Conservation (phyloP, 1,284 basidiomycete species). For the Entoloma clypeatum region DNA sequence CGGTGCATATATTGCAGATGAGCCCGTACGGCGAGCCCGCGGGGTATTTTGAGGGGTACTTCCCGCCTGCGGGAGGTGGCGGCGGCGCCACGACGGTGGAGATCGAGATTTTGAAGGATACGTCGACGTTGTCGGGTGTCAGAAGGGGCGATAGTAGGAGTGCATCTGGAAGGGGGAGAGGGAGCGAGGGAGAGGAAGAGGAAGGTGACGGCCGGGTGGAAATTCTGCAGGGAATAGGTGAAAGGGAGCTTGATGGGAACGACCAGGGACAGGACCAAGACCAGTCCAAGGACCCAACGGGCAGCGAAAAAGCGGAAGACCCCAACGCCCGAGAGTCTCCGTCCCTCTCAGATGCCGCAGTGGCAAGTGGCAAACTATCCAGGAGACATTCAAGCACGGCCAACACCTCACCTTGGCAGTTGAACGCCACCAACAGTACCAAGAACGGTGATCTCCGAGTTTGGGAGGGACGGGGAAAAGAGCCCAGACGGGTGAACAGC, state of each 20-base stretch:
- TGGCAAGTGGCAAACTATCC: neutral
- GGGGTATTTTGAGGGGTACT: constrained; percentile 38
- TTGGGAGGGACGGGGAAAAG: constrained; percentile 14
- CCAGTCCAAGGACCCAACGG: no score
- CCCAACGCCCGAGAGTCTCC: no score
- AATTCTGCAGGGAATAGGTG: neutral
- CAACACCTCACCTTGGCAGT: constrained; percentile 9
- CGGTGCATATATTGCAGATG: constrained; percentile 39
- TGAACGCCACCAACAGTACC: constrained; percentile 1
- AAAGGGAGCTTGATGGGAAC: constrained; percentile 2
- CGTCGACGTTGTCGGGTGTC: constrained; percentile 6
- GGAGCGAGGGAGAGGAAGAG: constrained; percentile 12
- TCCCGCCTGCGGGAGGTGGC: constrained; percentile 18
- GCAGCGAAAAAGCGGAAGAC: no score
- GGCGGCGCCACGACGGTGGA: constrained; percentile 1
- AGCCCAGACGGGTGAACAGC: neutral
- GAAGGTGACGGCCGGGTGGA: constrained; percentile 10
- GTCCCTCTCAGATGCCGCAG: no score
- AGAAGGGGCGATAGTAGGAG: constrained; percentile 32
- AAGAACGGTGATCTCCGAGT: constrained; percentile 8
- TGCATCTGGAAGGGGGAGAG: constrained; percentile 34
- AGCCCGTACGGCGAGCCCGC: constrained; percentile 29
- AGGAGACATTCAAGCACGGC: constrained; percentile 10
- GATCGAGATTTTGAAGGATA: constrained; percentile 8
- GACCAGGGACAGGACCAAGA: no score